Percentiles rank a stretch among this genome's conserved stretches.
phyloP scores from a whole-genome alignment of 768 basidiomycete genomes.

The Leucocoprinus sp. region DNA sequence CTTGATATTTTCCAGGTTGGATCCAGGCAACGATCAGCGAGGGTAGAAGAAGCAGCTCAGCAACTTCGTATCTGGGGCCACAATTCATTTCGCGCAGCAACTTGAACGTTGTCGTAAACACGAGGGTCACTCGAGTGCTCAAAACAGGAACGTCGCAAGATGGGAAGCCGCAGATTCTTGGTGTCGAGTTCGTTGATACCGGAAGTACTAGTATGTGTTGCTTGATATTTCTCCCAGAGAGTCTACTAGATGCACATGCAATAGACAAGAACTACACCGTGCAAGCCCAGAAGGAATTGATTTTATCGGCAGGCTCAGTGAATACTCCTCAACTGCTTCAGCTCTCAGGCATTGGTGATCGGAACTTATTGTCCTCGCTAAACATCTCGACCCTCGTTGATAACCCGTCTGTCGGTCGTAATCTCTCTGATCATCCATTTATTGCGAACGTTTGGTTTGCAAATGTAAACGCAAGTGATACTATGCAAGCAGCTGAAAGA shows the following conservation, averaged over 20 bases:
- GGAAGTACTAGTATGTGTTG: neutral
- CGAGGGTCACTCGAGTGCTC: constrained; percentile 18
- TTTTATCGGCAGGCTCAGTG: constrained; percentile 16
- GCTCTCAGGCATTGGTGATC: constrained; percentile 19
- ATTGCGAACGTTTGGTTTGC: constrained; percentile 5
- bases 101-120: constrained; percentile 21
- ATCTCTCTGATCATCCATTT: constrained; percentile 15
- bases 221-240: neutral
- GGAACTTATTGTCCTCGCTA: constrained; percentile 8
- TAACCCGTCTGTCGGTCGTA: constrained; percentile 17
- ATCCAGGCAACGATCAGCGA: constrained; percentile 5
- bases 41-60: constrained; percentile 17
- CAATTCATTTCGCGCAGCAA: constrained; percentile 21
- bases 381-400: constrained; percentile 12
- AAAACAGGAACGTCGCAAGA: constrained; percentile 21
- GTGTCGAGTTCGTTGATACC: neutral
- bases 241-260: neutral
- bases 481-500: neutral
- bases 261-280: constrained; percentile 10
- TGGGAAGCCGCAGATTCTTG: constrained; percentile 21
- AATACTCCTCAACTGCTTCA: constrained; percentile 16
- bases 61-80: constrained; percentile 24
- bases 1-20: constrained; percentile 7
- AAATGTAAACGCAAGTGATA: neutral
- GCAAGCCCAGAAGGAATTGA: constrained; percentile 11